A percentile compares a stretch with the other conserved stretches of the same genome.
phyloP scores from a whole-genome alignment of 2,329 filamentous ascomycete genomes.

The Penicillium sp. region DNA sequence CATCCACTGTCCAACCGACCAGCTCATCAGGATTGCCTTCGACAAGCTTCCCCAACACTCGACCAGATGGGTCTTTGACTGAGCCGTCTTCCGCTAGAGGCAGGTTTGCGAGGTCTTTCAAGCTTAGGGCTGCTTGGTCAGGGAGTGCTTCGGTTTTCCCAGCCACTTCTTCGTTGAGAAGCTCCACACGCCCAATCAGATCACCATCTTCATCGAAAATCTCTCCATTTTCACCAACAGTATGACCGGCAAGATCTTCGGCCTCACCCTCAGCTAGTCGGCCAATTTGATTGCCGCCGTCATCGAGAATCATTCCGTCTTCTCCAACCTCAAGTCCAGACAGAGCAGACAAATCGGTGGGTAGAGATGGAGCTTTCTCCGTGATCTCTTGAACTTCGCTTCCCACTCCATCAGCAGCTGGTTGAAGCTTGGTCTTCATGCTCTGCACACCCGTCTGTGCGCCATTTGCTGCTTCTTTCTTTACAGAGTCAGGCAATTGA shows the following conservation, averaged over 20 bases:
- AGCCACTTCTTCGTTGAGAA: not conserved
- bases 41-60: not conserved
- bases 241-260: not conserved
- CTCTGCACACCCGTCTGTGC: not conserved
- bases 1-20: not conserved
- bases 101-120: not conserved
- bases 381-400: not conserved
- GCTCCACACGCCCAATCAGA: not conserved
- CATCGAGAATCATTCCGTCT: not conserved
- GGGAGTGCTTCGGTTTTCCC: not conserved
- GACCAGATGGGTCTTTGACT: not conserved
- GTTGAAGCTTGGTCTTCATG: not conserved
- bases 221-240: not conserved
- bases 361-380: not conserved
- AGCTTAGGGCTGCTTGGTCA: not conserved
- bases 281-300: not conserved
- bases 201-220: not conserved
- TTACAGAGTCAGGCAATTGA: not conserved
- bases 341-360: not conserved
- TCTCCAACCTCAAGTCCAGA: not conserved
- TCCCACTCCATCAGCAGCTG: not conserved
- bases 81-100: not conserved
- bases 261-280: not conserved
- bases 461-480: not conserved
- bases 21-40: not conserved